Base-by-base conservation (phyloP, 495 filamentous ascomycete genomes). In the Penicillium goetzii region DNA sequence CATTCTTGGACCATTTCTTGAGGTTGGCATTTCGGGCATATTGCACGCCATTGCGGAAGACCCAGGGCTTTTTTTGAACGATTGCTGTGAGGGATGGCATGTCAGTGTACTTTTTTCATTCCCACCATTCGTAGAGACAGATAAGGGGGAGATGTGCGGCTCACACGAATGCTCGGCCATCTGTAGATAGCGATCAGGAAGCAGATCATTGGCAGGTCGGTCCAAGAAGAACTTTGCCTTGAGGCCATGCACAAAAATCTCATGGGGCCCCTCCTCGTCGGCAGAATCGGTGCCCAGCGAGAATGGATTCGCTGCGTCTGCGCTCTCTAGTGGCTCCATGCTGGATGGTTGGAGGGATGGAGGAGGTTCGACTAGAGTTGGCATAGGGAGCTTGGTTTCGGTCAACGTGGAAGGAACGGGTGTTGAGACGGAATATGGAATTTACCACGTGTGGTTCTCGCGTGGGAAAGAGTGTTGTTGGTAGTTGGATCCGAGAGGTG, bases 171-270 rank as follows among this genome's bases (percentile, higher is more conserved):
- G 30, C 0, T 71, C 60, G 0, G 74, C 74, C 53, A 64, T 65
- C 25, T 56, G 19, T 7, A 75, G 64, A 30, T 64, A 75, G 10
- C 54, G 26, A 12, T 30, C 32, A 4, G 72, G 74, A 21, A 76
- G 52, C 19, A 76, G 61, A 7, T 76, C 69, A 11, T 70, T 56
- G 1, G 64, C 23, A 17, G 66, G 59, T 10, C 56, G 53, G 36
- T 74, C 66, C 21, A 75, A 62, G 28, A 68, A 66, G 15, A 73
- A 26, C 23, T 65, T 72, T 25, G 68, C 74, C 17, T 64, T 70
- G 6, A 73, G 34, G 26, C 62, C 59, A 26, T 75, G 70, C 40
- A 72, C 68, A 15, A 53, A 36, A 28, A 68, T 38, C 28, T 67
- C 64, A 11, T 26, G 14, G 4, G 21, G 17, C 53, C 21, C 30